Conservation (phyloP, 139 green algal genomes). For the Chlorella sp. region DNA sequence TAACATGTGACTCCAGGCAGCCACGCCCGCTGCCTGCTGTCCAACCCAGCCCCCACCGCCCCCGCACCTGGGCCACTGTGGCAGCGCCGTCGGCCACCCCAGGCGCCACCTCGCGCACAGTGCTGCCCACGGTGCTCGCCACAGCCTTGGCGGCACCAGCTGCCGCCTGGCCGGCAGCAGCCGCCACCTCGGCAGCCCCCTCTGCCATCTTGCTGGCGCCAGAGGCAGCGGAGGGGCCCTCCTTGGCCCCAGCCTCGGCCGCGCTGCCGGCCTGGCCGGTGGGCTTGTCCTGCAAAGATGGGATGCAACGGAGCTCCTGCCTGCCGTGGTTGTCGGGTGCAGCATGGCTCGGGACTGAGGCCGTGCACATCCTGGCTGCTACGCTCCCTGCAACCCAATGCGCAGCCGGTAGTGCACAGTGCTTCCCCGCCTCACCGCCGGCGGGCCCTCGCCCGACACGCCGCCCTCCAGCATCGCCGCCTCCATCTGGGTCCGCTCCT, state of each 20-base stretch:
- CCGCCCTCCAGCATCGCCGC: neutral
- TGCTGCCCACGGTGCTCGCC: neutral
- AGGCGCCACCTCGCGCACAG: neutral
- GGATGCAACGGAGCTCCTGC: no score
- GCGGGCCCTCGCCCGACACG: neutral
- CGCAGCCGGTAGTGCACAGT: no score
- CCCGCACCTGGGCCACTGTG: neutral
- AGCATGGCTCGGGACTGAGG: neutral
- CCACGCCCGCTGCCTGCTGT: no score
- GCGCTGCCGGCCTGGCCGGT: neutral
- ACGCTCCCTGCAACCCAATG: no score
- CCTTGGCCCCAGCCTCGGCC: neutral
- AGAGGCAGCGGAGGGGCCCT: neutral
- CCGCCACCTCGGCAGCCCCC: neutral
- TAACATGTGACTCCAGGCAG: no score
- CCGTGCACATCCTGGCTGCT: no score
- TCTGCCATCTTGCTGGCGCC: conserved; percentile 1
- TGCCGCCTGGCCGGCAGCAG: neutral
- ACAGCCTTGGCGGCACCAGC: neutral
- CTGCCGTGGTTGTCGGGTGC: no score
- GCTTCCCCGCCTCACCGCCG: no score
- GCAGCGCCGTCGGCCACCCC: neutral
- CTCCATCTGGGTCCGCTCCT: conserved; percentile 18
- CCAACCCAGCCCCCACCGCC: neutral
- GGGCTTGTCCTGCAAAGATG: neutral